A percentile compares a stretch with the other conserved stretches of the same genome.
Conservation (phyloP, 1,139 yeast genomes). For the Hansenula lynferdii region DNA sequence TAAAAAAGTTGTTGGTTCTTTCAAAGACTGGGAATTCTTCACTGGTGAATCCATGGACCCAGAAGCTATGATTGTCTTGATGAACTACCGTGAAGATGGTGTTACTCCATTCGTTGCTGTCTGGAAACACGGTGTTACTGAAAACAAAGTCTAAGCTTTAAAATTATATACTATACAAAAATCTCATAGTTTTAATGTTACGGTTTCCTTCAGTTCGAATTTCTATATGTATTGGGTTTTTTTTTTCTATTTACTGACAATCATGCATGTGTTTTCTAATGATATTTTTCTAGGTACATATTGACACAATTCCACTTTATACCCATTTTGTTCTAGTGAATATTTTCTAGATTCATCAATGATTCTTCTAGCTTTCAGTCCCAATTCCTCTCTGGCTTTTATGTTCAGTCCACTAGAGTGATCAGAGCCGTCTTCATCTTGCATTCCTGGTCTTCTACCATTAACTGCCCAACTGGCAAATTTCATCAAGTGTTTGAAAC, state of each 20-base stretch:
- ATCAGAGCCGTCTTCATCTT: constrained; percentile 30
- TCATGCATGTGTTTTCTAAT: constrained; percentile 65
- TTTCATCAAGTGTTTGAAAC: constrained; percentile 54
- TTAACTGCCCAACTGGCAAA: constrained; percentile 88
- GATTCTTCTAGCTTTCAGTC: constrained; percentile 62
- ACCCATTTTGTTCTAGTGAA: constrained; percentile 33
- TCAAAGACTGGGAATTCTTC: constrained; percentile 99
- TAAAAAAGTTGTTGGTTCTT: constrained; percentile 90
- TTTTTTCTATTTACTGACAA: constrained; percentile 21
- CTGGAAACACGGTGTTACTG: constrained; percentile 99
- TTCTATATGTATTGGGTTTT: no score
- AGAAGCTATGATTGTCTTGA: constrained; percentile 95
- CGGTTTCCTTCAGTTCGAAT: no score
- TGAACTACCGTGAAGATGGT: constrained; percentile 99
- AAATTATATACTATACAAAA: not conserved
- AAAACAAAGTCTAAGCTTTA: constrained; percentile 70
- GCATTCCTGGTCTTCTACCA: constrained; percentile 43
- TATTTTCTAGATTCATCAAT: constrained; percentile 62
- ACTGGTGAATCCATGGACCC: constrained; percentile 99
- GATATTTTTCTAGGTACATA: constrained; percentile 58
- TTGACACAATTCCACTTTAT: constrained; percentile 44
- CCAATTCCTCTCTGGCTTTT: constrained; percentile 50
- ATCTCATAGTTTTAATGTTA: no score
- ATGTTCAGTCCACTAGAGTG: constrained; percentile 40
- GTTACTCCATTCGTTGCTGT: constrained; percentile 93